Conservation (phyloP, 2,329 filamentous ascomycete genomes). For the Xylariaceae sp. region DNA sequence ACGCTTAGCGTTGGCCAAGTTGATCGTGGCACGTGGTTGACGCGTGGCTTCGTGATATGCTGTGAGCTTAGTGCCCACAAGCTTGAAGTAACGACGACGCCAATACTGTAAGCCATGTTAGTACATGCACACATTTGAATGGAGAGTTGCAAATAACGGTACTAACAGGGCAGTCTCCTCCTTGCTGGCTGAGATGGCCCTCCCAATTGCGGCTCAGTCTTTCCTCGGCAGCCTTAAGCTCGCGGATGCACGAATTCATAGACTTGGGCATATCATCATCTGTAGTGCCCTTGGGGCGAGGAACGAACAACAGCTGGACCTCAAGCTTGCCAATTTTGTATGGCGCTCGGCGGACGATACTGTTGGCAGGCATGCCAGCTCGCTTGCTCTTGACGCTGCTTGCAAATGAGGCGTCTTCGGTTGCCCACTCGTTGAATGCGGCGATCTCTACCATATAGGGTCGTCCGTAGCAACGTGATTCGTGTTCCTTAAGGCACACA, state of each 20-base stretch:
- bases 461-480: constrained; percentile 80
- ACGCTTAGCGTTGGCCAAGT: constrained; percentile 86
- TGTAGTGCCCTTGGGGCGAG: constrained; percentile 77
- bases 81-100: constrained; percentile 96
- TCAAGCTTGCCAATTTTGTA: constrained; percentile 95
- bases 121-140: constrained; percentile 15
- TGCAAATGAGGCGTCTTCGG: constrained; percentile 72
- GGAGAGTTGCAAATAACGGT: too few species aligned
- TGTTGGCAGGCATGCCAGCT: constrained; percentile 48
- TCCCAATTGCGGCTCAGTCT: constrained; percentile 75
- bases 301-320: constrained; percentile 90
- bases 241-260: constrained; percentile 93
- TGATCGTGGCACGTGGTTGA: constrained; percentile 95
- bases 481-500: constrained; percentile 89
- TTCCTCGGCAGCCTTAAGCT: constrained; percentile 86
- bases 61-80: constrained; percentile 84
- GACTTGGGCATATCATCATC: constrained; percentile 99
- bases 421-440: constrained; percentile 98
- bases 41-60: constrained; percentile 94
- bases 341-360: constrained; percentile 78
- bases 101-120: constrained; percentile 67
- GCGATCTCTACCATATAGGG: constrained; percentile 84
- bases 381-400: constrained; percentile 96
- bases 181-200: constrained; percentile 90
- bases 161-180: constrained; percentile 94